Conservation (phyloP, 2,329 filamentous ascomycete species). For the Phyllosticta citrichinensis region DNA sequence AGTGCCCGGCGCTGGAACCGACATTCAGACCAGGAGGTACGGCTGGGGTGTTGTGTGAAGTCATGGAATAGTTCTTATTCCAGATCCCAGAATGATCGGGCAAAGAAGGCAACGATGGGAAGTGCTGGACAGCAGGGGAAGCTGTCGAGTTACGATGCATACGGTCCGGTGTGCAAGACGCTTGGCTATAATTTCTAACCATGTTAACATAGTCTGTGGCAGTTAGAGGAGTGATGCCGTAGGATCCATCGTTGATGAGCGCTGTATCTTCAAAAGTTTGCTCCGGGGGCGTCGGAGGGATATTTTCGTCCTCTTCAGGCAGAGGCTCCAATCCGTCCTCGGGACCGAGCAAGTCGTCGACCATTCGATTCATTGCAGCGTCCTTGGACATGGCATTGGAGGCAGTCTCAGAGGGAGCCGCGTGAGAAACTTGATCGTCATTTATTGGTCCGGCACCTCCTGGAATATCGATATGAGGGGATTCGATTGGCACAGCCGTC, state of each 20-base stretch:
- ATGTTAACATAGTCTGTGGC: constrained; percentile 29
- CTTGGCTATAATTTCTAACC: constrained; percentile 25
- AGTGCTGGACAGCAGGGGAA: constrained; percentile 25
- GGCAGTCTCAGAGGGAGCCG: constrained; percentile 38
- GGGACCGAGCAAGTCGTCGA: constrained; percentile 43
- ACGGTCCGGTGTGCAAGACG: constrained; percentile 14
- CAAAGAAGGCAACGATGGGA: constrained; percentile 25
- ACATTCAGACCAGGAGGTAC: constrained; percentile 10
- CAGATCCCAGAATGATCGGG: constrained; percentile 29
- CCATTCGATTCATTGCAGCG: constrained; percentile 47
- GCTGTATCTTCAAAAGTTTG: constrained; percentile 34
- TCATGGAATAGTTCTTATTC: constrained; percentile 24
- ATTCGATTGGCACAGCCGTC: constrained; percentile 18
- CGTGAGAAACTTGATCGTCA: constrained; percentile 26
- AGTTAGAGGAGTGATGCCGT: constrained; percentile 20
- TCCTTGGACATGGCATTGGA: constrained; percentile 36
- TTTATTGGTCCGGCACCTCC: constrained; percentile 16
- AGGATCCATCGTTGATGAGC: constrained; percentile 22
- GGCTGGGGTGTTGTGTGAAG: constrained; percentile 21
- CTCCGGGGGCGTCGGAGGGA: constrained; percentile 37
- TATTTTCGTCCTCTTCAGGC: constrained; percentile 33
- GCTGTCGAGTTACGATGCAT: constrained; percentile 23
- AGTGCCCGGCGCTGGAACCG: constrained; percentile 18
- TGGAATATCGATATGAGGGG: constrained; percentile 14
- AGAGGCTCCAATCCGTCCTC: constrained; percentile 31